Conservation (phyloP, 1,139 yeast species). For the Candida pseudoviswanathii region DNA sequence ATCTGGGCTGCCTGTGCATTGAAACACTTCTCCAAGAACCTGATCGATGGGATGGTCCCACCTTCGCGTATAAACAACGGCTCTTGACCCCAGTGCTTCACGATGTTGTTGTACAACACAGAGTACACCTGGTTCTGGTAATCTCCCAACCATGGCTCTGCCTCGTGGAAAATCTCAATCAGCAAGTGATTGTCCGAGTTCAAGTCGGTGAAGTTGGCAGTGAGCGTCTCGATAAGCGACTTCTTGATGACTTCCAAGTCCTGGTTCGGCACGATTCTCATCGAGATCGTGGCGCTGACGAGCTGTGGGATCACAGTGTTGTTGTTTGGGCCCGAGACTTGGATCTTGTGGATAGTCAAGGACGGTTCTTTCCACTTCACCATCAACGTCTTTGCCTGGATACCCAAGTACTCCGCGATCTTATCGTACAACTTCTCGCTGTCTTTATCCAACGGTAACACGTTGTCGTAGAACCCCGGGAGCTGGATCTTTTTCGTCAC, state of each 20-base stretch:
- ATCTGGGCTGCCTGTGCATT: constrained; percentile 91
- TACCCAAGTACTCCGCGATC: constrained; percentile 49
- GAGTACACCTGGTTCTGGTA: constrained; percentile 73
- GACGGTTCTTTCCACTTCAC: constrained; percentile 95
- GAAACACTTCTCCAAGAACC: constrained; percentile 80
- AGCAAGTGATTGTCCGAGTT: constrained; percentile 61
- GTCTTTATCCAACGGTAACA: constrained; percentile 53
- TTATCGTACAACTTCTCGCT: constrained; percentile 66
- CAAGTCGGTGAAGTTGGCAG: constrained; percentile 34
- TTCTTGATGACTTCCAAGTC: constrained; percentile 59
- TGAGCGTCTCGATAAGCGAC: constrained; percentile 49
- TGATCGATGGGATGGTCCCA: constrained; percentile 90
- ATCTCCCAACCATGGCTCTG: constrained; percentile 97
- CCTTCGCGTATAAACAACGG: constrained; percentile 94
- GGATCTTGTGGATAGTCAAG: constrained; percentile 81
- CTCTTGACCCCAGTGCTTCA: constrained; percentile 63
- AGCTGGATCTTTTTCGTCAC: constrained; percentile 59
- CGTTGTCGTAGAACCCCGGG: constrained; percentile 70
- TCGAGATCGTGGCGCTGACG: constrained; percentile 75
- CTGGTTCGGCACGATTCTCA: constrained; percentile 91
- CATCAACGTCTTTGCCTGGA: constrained; percentile 56
- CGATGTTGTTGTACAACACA: constrained; percentile 60
- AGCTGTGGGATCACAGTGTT: constrained; percentile 85
- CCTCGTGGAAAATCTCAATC: constrained; percentile 71
- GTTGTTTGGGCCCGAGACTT: constrained; percentile 88